These are phyloP conservation scores for Takakia lepidozioides DNA, from an alignment of 225 moss, liverwort and hornwort species.

Conservation along the genomic window DNA sequence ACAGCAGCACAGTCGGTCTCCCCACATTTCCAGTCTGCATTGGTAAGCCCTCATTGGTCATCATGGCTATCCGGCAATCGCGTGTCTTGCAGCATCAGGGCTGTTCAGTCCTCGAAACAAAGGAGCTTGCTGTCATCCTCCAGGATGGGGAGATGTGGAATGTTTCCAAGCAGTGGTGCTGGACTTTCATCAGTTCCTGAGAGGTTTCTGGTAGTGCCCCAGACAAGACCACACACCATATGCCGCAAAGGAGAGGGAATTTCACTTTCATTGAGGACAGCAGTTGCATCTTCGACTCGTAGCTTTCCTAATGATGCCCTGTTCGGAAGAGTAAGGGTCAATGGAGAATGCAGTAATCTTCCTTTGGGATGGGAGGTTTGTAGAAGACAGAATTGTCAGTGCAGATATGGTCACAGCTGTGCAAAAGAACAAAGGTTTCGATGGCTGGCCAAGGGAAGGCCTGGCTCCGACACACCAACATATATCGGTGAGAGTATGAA, in stretches of 20 bases:
- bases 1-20: slow-evolving; percentile 2
- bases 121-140: background rate
- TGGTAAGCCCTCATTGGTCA: background rate
- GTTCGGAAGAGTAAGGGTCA: background rate
- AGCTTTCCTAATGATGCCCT: too few relatives aligned
- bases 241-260: too few relatives aligned
- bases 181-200: background rate
- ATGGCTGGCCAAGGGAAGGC: too few relatives aligned
- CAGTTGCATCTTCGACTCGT: too few relatives aligned
- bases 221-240: too few relatives aligned
- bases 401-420: background rate
- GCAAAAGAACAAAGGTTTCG: background rate
- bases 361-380: background rate
- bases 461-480: too few relatives aligned
- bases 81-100: background rate
- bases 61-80: background rate
- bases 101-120: background rate
- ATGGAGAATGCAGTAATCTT: background rate
- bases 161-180: background rate
- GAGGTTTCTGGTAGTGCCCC: background rate
- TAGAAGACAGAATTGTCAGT: background rate
- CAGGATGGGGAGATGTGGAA: background rate
- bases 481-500: too few relatives aligned
- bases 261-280: too few relatives aligned
- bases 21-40: background rate